Evolutionary conservation across 306 rosid species (phyloP), one percentile per base, ranked within the genome.

Genomic region (Prunus padus): DNA sequence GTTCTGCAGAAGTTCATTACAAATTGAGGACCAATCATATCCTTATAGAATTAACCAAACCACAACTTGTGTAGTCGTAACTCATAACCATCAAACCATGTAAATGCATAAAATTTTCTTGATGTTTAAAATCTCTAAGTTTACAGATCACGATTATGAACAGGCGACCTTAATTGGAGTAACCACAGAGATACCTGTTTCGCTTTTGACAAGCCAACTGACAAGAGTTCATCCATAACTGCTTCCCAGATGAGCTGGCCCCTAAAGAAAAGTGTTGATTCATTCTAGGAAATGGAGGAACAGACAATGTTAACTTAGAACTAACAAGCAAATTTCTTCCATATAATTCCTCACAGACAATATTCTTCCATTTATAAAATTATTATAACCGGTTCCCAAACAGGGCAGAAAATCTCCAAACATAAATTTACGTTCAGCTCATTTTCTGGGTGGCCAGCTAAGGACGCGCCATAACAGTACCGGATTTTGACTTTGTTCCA

Each of bases 401-500:
- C 13, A 55, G 60, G 55, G 71, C 31, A 67, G 15, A 19, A 45
- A 65, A 50, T 13, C 47, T 51, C 65, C 79, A 56, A 45, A 66
- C 45, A 54, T 40, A 73, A 45, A 69, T 69, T 54, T 79, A 92
- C 89, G 81, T 88, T 86, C 37, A 66, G 70, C 83, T 95, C 96
- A 52, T 79, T 88, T 65, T 84, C 91, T 4, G 93, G 96, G 81
- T 88, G 91, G 73, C 99, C 90, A 69, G 97, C 87, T 50, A 95
- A 87, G 49, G 99, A 95, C 11, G 97, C 97, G 8, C 97, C 99
- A 59, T 95, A 97, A 82, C 99, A 95, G 72, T 95, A 95, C 62
- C 99, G 89, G 74, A 95, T 82, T 87, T 85, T 90, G 87, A 95
- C 95, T 82, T 90, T 95, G 87, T 95, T 95, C 99, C 99, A 92